Evolutionary conservation across 352 stramenopile genomes (phyloP), one percentile per base, ranked within the genome.

Genomic region (Pythium guiyangense): DNA sequence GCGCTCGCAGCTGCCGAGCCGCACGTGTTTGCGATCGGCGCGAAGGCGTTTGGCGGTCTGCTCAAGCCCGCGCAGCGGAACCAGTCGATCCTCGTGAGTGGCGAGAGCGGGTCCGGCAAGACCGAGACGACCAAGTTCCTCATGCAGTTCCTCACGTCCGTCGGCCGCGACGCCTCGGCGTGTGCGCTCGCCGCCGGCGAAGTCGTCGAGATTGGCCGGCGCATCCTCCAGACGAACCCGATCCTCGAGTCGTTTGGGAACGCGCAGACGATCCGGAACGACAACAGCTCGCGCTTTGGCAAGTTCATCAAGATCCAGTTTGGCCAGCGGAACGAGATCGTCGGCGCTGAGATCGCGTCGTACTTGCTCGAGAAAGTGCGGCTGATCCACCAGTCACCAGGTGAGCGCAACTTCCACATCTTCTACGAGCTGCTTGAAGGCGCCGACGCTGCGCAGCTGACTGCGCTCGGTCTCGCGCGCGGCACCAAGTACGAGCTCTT

Each of bases 221-320:
- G 93, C 48, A 97, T 98, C 26, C 63, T 98, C 27, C 94, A 98
- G 74, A 98, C 90, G 10, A 99, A 98, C 61, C 96, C 96, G 29
- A 98, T 99, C 60, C 71, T 99, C 18, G 96, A 99, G 71, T 96
- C 87, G 27, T 99, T 99, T 71, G 96, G 96, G 39, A 99, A 99
- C 63, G 96, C 96, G 1, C 86, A 95, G 59, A 99, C 96, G 3
- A 92, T 98, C 34, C 74, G 95, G 37, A 99, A 99, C 67, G 95
- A 99, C 71, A 99, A 99, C 71, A 96, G 74, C 15, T 94, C 75
- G 73, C 84, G 94, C 46, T 98, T 98, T 68, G 94, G 94, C 55
- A 98, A 98, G 69, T 98, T 97, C 60, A 97, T 98, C 70, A 94
- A 97, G 53, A 90, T 98, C 63, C 79, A 97, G 56, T 98, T 98